Evolutionary conservation across 306 rosid species (phyloP).

Genomic region (Gynostemma pentaphyllum): DNA sequence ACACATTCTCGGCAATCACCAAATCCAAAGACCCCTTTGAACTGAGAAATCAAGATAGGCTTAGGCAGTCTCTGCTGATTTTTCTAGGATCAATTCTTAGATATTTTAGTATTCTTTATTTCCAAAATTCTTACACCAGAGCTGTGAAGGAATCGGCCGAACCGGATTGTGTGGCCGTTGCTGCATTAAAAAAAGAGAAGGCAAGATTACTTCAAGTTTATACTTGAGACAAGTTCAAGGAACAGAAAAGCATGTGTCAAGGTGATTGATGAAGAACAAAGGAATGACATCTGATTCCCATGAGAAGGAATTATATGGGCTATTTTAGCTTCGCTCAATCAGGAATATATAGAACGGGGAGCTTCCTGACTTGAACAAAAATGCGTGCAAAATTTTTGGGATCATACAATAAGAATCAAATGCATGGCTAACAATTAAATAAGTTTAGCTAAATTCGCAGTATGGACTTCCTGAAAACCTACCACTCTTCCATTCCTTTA

Average conservation of each 20-base stretch:
- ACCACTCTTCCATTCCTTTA: neutral
- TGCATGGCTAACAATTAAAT: neutral
- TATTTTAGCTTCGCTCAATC: neutral
- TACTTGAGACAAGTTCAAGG: neutral
- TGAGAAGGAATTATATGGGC: neutral
- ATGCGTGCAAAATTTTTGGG: neutral
- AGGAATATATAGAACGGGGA: neutral
- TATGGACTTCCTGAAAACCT: too few relatives aligned
- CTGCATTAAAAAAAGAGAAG: constrained; percentile 36
- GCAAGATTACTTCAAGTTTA: constrained; percentile 6
- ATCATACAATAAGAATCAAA: neutral
- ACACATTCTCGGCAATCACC: neutral
- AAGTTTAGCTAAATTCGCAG: neutral
- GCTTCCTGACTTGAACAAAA: neutral
- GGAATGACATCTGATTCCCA: neutral
- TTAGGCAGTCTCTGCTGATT: constrained; percentile 16
- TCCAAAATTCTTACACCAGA: constrained; percentile 97
- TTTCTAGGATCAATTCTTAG: constrained; percentile 14
- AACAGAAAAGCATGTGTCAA: neutral
- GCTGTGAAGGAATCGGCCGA: constrained; percentile 96
- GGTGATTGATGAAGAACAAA: neutral
- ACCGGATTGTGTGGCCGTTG: constrained; percentile 96
- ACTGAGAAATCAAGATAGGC: constrained; percentile 9
- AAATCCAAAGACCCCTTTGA: constrained; percentile 12
- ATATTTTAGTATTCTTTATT: constrained; percentile 55